Evolutionary conservation across 139 green algal species (phyloP), one percentile per base, ranked within the genome.

Genomic region (Astrephomene gubernaculifera): DNA sequence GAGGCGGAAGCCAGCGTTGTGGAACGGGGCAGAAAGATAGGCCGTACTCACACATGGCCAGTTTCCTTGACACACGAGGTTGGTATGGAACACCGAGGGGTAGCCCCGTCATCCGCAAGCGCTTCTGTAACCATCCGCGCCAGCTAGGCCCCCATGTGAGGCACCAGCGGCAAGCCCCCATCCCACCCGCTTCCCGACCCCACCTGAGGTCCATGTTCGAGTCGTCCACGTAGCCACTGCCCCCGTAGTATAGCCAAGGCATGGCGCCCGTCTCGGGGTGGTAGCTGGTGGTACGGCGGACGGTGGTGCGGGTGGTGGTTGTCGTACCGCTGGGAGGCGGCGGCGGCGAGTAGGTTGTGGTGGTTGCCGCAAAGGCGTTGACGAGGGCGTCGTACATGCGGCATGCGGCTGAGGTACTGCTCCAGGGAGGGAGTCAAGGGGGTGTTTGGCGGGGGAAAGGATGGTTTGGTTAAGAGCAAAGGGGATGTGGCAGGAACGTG

Each of bases 211-310:
- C 68, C 22, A 94, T 73, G 54, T 94, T 87, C 1, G 57, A 74
- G 25, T 86, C 83, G 8, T 75, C 44, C 5, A 57, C 33, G 72
- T 94, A 94, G 1, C 52, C 45, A 29, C 27, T 86, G 21, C 89
- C 89, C 4, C 43, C n/a, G 57, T 94, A 94, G 65, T 82, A 90
- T 12, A 94, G 86, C 91, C 91, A 94, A 1, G 91, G 91, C 86
- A 94, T 71, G 19, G 80, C 70, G 1, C 86, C 87, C 22, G 87
- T 92, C 52, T 83, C 38, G 17, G 90, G 87, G 25, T 69, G 60
- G 22, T 70, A 67, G 35, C 61, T 38, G 21, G 45, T 53, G 43
- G 41, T 22, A 31, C 68, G 57, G 2, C 39, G 38, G n/a, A n/a
- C n/a, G n/a, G n/a, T n/a, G n/a, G n/a, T n/a, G n/a, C n/a, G n/a